Base-by-base conservation (phyloP, 148 eudicot species). In the Heliosperma pusillum region DNA sequence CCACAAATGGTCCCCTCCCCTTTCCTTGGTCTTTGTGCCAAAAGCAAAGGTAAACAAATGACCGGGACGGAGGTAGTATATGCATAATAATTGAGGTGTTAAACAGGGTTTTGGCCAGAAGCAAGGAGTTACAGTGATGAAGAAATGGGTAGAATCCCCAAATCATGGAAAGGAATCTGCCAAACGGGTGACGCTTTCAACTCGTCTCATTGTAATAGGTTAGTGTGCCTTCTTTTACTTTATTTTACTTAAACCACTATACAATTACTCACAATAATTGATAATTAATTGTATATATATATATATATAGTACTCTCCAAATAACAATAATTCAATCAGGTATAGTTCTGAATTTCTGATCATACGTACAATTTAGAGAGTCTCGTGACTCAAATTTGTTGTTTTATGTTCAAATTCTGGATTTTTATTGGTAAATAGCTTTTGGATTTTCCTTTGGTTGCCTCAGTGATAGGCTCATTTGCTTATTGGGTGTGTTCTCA, bases 121-220 rank as follows among this genome's bases (percentile, higher is more conserved):
- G 87, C 98, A 29, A 75, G 86, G 77, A 94, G 98, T 83, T 94
- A 85, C 71, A 80, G 74, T 24, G 97, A 90, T 59, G 81, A 86
- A 66, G 96, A 84, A 36, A 85, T 94, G 93, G 93, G 89, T 22
- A 88, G 90, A 29, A 75, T 89, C 52, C 98, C 98, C 21, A 76
- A 74, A 55, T 76, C 85, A 76, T 94, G 98, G 98, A 91, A 88
- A 77, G 96, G 98, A 36, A 82, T 91, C 75, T 94, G 98, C 85
- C 93, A 94, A 85, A 73, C 79, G 20, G 98, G 97, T 1, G 82
- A 86, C 55, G 82, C 60, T 69, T 94, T 94, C 84, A 84, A 84
- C 77, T 83, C 89, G 3, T 85, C 96, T 29, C 82, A 90, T 61
- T 91, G 98, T 73, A 94, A 91, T 64, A 91, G 83, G 98, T 94